Base-by-base conservation (phyloP, 163 green algal species). In the Scenedesmus sp. region DNA sequence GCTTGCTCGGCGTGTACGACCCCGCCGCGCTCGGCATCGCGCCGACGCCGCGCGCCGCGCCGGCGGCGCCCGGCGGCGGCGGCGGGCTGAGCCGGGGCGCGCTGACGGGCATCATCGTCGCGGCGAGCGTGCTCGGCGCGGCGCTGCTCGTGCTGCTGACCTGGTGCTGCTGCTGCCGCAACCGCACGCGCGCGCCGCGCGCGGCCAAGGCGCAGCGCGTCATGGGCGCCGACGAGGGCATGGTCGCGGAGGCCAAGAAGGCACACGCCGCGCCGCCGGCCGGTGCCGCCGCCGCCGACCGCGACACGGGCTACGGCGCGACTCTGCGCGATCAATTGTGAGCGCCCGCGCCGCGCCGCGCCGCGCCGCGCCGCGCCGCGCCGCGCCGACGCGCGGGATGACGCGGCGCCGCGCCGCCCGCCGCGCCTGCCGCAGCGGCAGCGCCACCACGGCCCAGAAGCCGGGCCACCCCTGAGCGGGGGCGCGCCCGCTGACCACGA, bases 111-210 rank as follows among this genome's bases (percentile, higher is more conserved):
- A 76, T 76, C 34, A 76, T 76, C 29, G 67, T 65, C 1, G 50
- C 50, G 3, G 6, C 67, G 20, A 51, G 33, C 2, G 67, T 76
- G 0, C 50, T 29, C 36, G 67, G 51, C 6, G 13, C 20, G 33
- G 20, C 47, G 36, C 2, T 76, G 33, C 3, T 65, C 20, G 67
- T 33, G 3, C 22, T 76, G 50, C 17, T 76, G 33, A 54, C 14
- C 17, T 76, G 67, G 67, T 65, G 50, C 51, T 64, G 67, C 20
- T 76, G 67, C 67, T 65, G 31, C 29, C 36, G 26, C 28, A 13
- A 13, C 28, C 26, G 64, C 44, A 26, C 26, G 28, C 44, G 45
- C 47, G 14, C 39, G 53, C 36, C 42, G 48, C 48, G 20, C 10
- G 66, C 66, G 13, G 48, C 60, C 31, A 36, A 53, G 48, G 20